Base-by-base conservation (phyloP, 176 grass and related monocot genomes). In the Neostapfia colusana region DNA sequence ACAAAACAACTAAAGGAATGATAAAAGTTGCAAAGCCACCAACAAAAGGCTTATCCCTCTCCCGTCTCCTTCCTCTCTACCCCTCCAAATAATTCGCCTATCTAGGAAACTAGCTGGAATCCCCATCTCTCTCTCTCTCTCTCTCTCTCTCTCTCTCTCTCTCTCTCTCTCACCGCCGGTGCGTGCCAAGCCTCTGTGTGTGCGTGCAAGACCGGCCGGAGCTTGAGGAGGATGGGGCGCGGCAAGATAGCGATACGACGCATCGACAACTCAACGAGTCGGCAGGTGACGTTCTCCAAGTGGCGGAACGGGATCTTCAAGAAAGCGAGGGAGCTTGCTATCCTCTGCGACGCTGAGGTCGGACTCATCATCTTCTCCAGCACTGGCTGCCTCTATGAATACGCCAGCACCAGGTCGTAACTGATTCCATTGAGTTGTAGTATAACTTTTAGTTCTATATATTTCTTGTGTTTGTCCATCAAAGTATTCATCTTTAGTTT, bases 241-340 rank as follows among this genome's bases (percentile, higher is more conserved):
- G 88, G 90, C 67, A 97, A 97, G 88, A 97, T 93, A 81, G 80
- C 87, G 73, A 97, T 97, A 66, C 86, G 88, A 63, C 83, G 90
- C 81, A 97, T 97, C 88, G 90, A 97, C 83, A 93, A 97, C 88
- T 87, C 90, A 59, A 97, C 93, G 10, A 97, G 83, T 82, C 79
- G 93, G 58, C 93, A 97, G 74, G 90, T 97, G 55, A 97, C 93
- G 26, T 97, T 97, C 83, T 97, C 90, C 3, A 97, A 97, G 78
- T 77, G 90, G 57, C 34, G 93, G 53, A 93, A 79, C 31, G 93
- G 90, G 74, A 82, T 97, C 85, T 86, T 93, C 85, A 97, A 97
- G 81, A 97, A 97, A 75, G 93, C 93, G 18, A 91, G 85, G 84
- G 93, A 97, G 76, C 89, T 97, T 10, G 86, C 84, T 58, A 97